These are phyloP conservation scores for Claviceps capensis DNA, from an alignment of 2,329 filamentous ascomycete genomes.

Conservation along the genomic window DNA sequence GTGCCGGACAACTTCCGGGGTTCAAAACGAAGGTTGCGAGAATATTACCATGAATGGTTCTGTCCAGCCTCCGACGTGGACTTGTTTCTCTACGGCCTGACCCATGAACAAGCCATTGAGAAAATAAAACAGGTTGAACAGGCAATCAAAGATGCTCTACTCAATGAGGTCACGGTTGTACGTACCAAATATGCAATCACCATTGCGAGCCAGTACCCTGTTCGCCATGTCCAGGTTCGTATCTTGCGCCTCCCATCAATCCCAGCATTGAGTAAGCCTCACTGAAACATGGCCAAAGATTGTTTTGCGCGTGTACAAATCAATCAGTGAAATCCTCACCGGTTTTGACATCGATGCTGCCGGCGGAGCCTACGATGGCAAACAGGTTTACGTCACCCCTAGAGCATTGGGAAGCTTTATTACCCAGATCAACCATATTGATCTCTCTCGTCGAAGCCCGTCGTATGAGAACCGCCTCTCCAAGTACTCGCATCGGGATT, in stretches of 20 bases:
- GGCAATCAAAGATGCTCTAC: constrained; percentile 59
- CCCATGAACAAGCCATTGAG: constrained; percentile 61
- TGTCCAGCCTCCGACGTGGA: constrained; percentile 79
- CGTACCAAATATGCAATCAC: constrained; percentile 81
- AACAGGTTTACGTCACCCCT: constrained; percentile 64
- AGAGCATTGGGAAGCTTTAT: constrained; percentile 66
- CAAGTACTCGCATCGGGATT: constrained; percentile 74
- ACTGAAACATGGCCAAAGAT: constrained; percentile 35
- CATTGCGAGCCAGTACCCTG: constrained; percentile 72
- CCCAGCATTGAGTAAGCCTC: background rate
- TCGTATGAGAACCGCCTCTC: constrained; percentile 80
- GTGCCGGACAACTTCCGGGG: constrained; percentile 47
- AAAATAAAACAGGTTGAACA: constrained; percentile 76
- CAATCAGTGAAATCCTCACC: constrained; percentile 69
- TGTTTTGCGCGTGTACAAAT: constrained; percentile 74
- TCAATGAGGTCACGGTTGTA: constrained; percentile 73
- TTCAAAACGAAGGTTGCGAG: constrained; percentile 48
- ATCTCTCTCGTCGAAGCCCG: constrained; percentile 65
- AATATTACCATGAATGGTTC: constrained; percentile 72
- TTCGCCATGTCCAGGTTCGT: constrained; percentile 55
- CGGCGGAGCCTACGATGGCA: constrained; percentile 65
- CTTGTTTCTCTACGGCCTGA: constrained; percentile 70
- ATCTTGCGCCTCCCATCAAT: background rate
- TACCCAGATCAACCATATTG: constrained; percentile 70
- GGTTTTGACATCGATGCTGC: constrained; percentile 83